Base-by-base conservation (phyloP, 345 rosid species). In the Melaleuca alternifolia region DNA sequence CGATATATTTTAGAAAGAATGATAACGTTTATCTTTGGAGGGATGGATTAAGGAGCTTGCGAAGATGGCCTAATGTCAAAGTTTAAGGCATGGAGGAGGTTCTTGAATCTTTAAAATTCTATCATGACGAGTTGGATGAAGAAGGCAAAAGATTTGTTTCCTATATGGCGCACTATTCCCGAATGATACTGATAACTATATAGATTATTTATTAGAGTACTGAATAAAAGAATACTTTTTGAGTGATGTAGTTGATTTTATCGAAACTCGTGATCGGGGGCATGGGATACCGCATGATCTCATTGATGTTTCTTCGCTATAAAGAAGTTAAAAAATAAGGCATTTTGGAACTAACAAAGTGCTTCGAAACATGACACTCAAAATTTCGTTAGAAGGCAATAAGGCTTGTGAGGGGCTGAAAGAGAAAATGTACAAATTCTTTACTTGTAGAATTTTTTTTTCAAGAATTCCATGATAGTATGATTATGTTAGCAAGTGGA, bases 401-500 rank as follows among this genome's bases (percentile, higher is more conserved):
- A n/a, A n/a, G n/a, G n/a, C n/a, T n/a, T n/a, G n/a, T 5, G 85
- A 87, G 12, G 54, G 23, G 6, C 14, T 65, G 12, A 16, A 33
- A 16, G 79, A 7, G 61, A 11, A n/a, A 88, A 16, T 62, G 77
- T 6, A 46, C 24, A 5, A 87, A 85, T 30, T 81, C 54, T n/a
- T n/a, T n/a, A n/a, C n/a, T n/a, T n/a, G n/a, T n/a, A n/a, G n/a
- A n/a, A n/a, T n/a, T n/a, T n/a, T n/a, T n/a, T n/a, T n/a, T n/a
- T n/a, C n/a, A n/a, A n/a, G n/a, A n/a, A n/a, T n/a, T n/a, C 11
- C 87, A 85, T 46, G 89, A 88, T 33, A 86, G 89, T 83, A 90
- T 90, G 84, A 86, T 91, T 30, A 88, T 91, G 7, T 51, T 91
- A 82, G 87, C 93, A 13, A 89, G 92, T 41, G 79, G 89, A 51